A percentile compares a stretch with the other conserved stretches of the same genome.
Conservation (phyloP, 2,329 filamentous ascomycete genomes). For the Colletotrichum camelliae region DNA sequence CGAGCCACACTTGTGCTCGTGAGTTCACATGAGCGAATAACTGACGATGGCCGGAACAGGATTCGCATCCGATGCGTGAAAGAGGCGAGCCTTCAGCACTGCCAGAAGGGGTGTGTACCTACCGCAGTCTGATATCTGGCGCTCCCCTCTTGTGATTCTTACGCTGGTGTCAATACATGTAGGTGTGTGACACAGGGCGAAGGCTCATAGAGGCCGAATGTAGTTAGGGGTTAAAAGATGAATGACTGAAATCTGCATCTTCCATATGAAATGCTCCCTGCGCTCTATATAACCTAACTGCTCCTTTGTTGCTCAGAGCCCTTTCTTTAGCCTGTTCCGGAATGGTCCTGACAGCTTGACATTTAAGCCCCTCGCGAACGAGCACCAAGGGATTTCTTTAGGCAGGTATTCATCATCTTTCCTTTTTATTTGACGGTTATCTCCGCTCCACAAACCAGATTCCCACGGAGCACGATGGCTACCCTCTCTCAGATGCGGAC, state of each 20-base stretch:
- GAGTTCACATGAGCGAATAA: neutral
- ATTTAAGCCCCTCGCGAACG: neutral
- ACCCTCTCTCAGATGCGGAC: neutral
- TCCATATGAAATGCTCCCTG: neutral
- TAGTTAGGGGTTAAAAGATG: neutral
- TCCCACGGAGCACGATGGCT: neutral
- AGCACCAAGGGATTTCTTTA: neutral
- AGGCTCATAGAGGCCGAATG: neutral
- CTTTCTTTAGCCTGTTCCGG: neutral
- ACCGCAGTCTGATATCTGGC: neutral
- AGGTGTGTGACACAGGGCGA: neutral
- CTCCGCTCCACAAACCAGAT: neutral
- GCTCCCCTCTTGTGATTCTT: neutral
- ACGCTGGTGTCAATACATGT: neutral
- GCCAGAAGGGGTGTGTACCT: neutral
- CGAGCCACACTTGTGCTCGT: neutral
- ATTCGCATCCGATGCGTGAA: neutral
- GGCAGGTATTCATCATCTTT: neutral
- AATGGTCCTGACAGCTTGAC: neutral
- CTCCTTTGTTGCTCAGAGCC: neutral
- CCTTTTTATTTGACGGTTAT: neutral
- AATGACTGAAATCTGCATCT: neutral
- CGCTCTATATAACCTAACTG: neutral
- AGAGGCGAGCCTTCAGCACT: neutral
- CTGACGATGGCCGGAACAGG: neutral